Evolutionary conservation across 345 rosid genomes (phyloP), one percentile per base, ranked within the genome.

Genomic region (Erodium maritimum): DNA sequence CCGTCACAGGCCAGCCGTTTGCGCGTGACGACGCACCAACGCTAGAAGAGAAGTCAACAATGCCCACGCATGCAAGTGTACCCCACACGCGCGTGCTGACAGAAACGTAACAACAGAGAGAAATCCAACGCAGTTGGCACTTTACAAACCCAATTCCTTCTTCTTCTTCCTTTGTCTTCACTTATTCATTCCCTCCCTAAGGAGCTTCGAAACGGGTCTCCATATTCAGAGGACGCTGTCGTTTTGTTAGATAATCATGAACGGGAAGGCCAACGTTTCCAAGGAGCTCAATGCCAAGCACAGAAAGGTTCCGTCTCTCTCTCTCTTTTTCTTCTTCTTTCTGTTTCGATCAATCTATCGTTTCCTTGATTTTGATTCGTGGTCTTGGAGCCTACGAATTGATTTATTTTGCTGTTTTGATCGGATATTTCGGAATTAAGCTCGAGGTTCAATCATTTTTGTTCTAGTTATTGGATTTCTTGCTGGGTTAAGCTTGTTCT

Each of bases 201-300:
- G 48, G 48, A 42, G 48, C 14, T 42, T 42, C 17, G 17, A 3
- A 3, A 3, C 34, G 5, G 34, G 8, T 29, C 8, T 29, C 34
- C 34, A 8, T 3, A 29, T 29, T 3, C 34, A 29, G 34, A 29
- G 34, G 8, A 29, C 34, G 34, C 34, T 29, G 34, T 29, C 34
- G 34, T 29, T 29, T 29, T 16, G 11, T 3, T 29, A 29, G 37
- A 29, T 29, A 56, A 63, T 51, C 68, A 84, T 84, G 90, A 84
- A 84, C 76, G 67, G 68, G 77, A 84, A 84, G 73, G 86, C 84
- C 42, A 55, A 57, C 50, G 90, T 84, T 67, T 81, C 90, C 46
- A 79, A 79, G 67, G 81, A 77, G 68, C 84, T 79, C 34, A 79
- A 75, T 24, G 79, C 72, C 1, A 84, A 75, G 70, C 90, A 84